Conservation (phyloP, 805 yeast genomes). For the Wickerhamiella allomyrinae region DNA sequence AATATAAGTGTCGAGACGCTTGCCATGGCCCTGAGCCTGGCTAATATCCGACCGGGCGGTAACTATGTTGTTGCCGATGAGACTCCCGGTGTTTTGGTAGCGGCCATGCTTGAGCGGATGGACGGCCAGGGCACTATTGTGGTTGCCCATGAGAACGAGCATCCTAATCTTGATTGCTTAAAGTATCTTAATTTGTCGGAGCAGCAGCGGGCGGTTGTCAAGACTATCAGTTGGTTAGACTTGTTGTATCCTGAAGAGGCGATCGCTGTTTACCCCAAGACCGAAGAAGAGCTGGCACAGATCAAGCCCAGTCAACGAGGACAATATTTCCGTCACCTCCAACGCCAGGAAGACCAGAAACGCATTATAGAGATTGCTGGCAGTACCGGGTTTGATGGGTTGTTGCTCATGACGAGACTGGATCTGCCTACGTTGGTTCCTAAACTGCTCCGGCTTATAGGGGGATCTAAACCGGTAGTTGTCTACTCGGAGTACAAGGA, state of each 20-base stretch:
- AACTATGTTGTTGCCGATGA: slow-evolving; percentile 80
- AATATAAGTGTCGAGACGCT: slow-evolving; percentile 78
- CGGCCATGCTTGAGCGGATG: slow-evolving; percentile 84
- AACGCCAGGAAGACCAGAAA: slow-evolving; percentile 32
- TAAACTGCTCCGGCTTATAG: slow-evolving; percentile 44
- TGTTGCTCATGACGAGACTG: slow-evolving; percentile 60
- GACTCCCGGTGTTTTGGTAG: slow-evolving; percentile 80
- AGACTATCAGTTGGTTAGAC: slow-evolving; percentile 64
- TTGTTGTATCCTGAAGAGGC: slow-evolving; percentile 62
- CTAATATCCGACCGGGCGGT: slow-evolving; percentile 81
- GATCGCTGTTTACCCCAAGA: slow-evolving; percentile 29
- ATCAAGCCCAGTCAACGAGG: slow-evolving; percentile 46
- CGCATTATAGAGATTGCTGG: slow-evolving; percentile 32
- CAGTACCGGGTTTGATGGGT: slow-evolving; percentile 52
- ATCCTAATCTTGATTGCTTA: slow-evolving; percentile 63
- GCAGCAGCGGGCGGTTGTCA: slow-evolving; percentile 36
- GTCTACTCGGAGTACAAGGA: slow-evolving; percentile 76
- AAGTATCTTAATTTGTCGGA: slow-evolving; percentile 46
- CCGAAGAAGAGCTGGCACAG: slow-evolving; percentile 39
- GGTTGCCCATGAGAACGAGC: slow-evolving; percentile 83
- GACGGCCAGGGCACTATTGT: slow-evolving; percentile 54
- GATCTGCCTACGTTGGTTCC: slow-evolving; percentile 54
- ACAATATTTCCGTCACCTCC: slow-evolving; percentile 52
- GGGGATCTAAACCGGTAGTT: slow-evolving; percentile 80
- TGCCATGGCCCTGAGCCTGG: slow-evolving; percentile 63